Conservation (phyloP, 495 filamentous ascomycete species). For the Rusavskia elegans region DNA sequence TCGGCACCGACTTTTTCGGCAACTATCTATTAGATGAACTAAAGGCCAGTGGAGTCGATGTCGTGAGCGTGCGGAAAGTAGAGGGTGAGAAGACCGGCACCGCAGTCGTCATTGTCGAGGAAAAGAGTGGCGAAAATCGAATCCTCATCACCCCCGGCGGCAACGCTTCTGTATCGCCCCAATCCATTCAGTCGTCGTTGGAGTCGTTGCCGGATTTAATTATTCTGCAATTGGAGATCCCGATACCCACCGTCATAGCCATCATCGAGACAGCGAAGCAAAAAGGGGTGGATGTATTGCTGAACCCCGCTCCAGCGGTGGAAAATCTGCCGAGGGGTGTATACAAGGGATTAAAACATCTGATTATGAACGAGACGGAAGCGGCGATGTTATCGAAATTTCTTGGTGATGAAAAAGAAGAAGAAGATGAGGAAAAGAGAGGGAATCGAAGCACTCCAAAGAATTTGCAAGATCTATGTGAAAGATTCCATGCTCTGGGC, state of each 20-base stretch:
- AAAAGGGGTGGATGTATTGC: slow-evolving; percentile 40
- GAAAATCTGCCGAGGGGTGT: slow-evolving; percentile 43
- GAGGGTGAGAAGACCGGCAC: slow-evolving; percentile 52
- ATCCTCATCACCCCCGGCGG: slow-evolving; percentile 72
- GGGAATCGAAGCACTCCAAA: slow-evolving; percentile 10
- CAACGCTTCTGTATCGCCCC: slow-evolving; percentile 39
- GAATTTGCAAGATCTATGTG: slow-evolving; percentile 20
- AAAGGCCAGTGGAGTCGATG: slow-evolving; percentile 44
- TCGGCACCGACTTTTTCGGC: slow-evolving; percentile 57
- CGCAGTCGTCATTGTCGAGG: slow-evolving; percentile 73
- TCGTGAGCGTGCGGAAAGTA: slow-evolving; percentile 31
- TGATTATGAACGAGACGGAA: slow-evolving; percentile 88
- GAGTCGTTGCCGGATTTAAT: slow-evolving; percentile 42
- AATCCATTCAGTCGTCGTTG: slow-evolving; percentile 24
- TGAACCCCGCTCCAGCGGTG: slow-evolving; percentile 78
- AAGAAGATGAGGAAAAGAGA: slow-evolving; percentile 20
- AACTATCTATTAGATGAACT: slow-evolving; percentile 29
- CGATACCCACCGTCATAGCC: slow-evolving; percentile 50
- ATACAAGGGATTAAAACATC: slow-evolving; percentile 53
- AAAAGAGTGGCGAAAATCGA: slow-evolving; percentile 63
- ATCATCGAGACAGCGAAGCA: slow-evolving; percentile 38
- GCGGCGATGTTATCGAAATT: slow-evolving; percentile 46
- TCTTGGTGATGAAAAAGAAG: background rate
- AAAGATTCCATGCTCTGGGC: slow-evolving; percentile 45
- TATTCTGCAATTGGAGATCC: slow-evolving; percentile 83